These are phyloP conservation scores for Malus hybrid DNA, from an alignment of 331 rosid species.

Conservation along the genomic window DNA sequence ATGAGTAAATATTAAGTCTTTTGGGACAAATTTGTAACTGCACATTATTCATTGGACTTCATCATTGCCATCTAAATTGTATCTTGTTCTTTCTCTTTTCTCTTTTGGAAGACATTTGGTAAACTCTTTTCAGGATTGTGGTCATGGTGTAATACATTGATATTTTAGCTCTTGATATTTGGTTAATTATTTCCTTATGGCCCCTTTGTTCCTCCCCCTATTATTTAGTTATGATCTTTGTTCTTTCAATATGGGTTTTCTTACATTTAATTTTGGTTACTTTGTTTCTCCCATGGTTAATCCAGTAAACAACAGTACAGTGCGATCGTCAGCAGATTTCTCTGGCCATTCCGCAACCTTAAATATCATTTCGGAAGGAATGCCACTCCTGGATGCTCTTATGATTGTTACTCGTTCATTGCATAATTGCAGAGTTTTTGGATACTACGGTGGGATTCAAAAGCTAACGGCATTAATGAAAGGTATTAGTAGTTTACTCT, in stretches of 20 bases:
- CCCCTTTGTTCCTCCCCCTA: background rate
- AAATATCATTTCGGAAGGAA: constrained; percentile 69
- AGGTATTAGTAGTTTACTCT: constrained; percentile 41
- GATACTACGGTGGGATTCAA: constrained; percentile 86
- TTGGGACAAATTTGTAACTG: background rate
- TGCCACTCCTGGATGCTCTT: constrained; percentile 69
- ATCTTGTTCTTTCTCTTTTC: background rate
- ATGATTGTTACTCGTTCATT: constrained; percentile 63
- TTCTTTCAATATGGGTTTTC: background rate
- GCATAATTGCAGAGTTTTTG: constrained; percentile 88
- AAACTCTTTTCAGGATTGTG: background rate
- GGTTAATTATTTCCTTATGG: background rate
- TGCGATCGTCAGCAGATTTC: constrained; percentile 45
- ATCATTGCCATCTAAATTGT: background rate
- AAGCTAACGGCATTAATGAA: constrained; percentile 89
- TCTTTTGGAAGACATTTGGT: background rate
- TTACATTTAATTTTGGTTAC: constrained; percentile 21
- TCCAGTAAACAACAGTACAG: constrained; percentile 57
- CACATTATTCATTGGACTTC: background rate
- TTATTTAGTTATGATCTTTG: background rate
- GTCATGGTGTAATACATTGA: background rate
- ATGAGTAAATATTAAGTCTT: background rate
- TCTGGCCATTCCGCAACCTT: constrained; percentile 52
- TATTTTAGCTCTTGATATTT: background rate
- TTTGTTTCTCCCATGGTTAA: constrained; percentile 19